Base-by-base conservation (phyloP, 495 filamentous ascomycete species). In the Cercophora sp. region DNA sequence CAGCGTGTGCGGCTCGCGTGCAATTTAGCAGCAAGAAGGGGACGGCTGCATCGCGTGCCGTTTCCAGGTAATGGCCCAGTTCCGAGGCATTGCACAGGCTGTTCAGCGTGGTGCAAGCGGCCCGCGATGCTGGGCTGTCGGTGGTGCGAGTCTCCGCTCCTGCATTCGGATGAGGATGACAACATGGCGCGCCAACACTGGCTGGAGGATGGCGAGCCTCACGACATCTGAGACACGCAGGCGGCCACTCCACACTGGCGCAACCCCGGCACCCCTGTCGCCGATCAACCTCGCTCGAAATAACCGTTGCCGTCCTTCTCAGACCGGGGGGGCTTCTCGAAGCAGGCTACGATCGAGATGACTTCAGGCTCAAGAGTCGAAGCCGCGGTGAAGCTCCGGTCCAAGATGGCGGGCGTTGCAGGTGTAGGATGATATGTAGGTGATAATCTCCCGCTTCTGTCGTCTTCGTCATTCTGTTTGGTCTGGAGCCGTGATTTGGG, bases 221-320 rank as follows among this genome's bases (percentile, higher is more conserved):
- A 4, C 22, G n/a, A 29, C n/a, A 51, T 51, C 48, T 53, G 51
- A 53, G 51, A 53, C 51, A 53, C 10, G 15, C 27, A 24, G 13
- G 11, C 40, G 20, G 26, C 27, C 35, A 31, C 24, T 24, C 41
- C 25, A 22, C 32, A 35, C 34, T 24, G 15, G 19, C 35, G 5
- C 23, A 31, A 29, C 22, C 35, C 16, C 48, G 49, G 19, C 27
- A 70, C 70, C 74, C 75, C 58, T 68, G 73, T 31, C 42, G 75
- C 41, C 66, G 76, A 77, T 77, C 74, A 73, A 69, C 72, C 70
- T 67, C 63, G 56, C 60, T 60, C 63, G 52, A 57, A 75, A 73
- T 73, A 70, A 55, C 69, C 69, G 65, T 67, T 61, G 63, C 51
- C 55, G 56, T 57, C 57, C 69, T 68, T 56, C 37, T 55, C 62